Base-by-base conservation (phyloP, 1,284 basidiomycete genomes). In the Fomitopsis betulina region DNA sequence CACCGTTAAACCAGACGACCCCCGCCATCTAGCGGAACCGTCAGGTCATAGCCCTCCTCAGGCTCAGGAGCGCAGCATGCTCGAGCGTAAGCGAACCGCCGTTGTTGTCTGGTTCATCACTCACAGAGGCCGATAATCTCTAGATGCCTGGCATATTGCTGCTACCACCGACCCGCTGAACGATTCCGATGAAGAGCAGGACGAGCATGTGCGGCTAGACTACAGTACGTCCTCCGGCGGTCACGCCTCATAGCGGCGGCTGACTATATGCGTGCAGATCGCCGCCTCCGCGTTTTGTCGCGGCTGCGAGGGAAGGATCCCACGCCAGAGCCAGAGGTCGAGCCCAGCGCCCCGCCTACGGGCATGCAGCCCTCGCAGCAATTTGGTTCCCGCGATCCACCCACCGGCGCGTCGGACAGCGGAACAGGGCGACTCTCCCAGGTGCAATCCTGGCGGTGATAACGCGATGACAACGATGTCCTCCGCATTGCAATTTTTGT, bases 161-260 rank as follows among this genome's bases (percentile, higher is more conserved):
- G 78, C 76, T 42, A 81, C 79, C 35, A 79, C 77, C 39, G 87
- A 91, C 65, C 84, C 88, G 10, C 73, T 91, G 13, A 75, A 75
- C 15, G 87, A 89, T 72, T 91, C 88, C 8, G 89, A 91, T 64
- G 84, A 87, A 55, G 89, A 91, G 65, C 72, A 76, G 54, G 85
- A 89, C 61, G 84, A 87, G 59, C 77, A 86, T 62, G 76, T 80
- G 55, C 77, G 82, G 43, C 67, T 78, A 43, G 89, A 91, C 64
- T 89, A 88, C 65, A 76, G 88, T 87, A 65, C 66, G 83, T 70
- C 25, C 47, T 23, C 32, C 42, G 39, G 38, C 17, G 35, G 17
- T 57, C 19, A 21, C 53, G 51, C 43, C 50, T 23, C 52, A 57
- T 43, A 50, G 38, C 39, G 33, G 15, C 37, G 33, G 40, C 15